Evolutionary conservation across 805 yeast species (phyloP).

Genomic region (Ogataea allantospora): DNA sequence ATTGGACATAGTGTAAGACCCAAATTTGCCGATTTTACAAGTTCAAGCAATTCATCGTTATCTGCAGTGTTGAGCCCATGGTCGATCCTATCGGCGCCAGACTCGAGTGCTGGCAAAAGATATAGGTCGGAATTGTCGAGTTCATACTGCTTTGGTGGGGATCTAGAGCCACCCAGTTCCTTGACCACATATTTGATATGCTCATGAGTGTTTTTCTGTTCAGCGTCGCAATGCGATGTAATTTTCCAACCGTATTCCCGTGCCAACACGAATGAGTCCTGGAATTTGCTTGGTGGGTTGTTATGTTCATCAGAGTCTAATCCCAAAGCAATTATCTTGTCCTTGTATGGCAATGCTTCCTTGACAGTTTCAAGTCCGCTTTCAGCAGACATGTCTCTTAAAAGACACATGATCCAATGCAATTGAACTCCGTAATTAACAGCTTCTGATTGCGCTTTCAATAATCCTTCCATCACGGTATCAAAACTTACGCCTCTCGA

Average conservation of each 20-base stretch:
- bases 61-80: constrained; percentile 44
- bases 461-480: constrained; percentile 39
- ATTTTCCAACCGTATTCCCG: constrained; percentile 36
- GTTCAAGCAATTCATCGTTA: constrained; percentile 32
- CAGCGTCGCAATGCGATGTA: constrained; percentile 46
- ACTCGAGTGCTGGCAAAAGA: constrained; percentile 6
- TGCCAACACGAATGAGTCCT: constrained; percentile 37
- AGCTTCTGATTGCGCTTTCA: constrained; percentile 43
- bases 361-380: constrained; percentile 39
- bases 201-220: constrained; percentile 43
- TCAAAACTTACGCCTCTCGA: constrained; percentile 41
- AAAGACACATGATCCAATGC: constrained; percentile 44
- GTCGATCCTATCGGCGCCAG: constrained; percentile 42
- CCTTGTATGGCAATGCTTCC: constrained; percentile 32
- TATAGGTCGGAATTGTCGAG: constrained; percentile 26
- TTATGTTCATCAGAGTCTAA: constrained; percentile 45
- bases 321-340: constrained; percentile 43
- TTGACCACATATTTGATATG: constrained; percentile 30
- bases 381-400: constrained; percentile 43
- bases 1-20: constrained; percentile 44
- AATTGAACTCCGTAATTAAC: constrained; percentile 36
- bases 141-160: constrained; percentile 32
- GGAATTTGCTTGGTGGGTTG: constrained; percentile 42
- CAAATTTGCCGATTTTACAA: constrained; percentile 35
- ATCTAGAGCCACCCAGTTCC: constrained; percentile 19